Base-by-base conservation (phyloP, 495 filamentous ascomycete species). In the Aspergillus nanangensis region DNA sequence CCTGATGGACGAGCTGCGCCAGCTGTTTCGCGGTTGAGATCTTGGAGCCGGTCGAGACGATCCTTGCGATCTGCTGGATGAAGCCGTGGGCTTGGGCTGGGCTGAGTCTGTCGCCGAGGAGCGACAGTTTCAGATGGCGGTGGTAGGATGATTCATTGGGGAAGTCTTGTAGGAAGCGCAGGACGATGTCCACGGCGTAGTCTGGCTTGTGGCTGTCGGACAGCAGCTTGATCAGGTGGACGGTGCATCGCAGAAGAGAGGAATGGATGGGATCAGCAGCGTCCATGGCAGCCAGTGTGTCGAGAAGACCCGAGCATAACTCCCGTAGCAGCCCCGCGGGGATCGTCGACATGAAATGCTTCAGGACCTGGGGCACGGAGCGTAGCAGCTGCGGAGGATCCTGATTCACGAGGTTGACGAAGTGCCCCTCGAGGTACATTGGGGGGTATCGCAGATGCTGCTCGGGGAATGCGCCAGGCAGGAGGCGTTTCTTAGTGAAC, bases 131-230 rank as follows among this genome's bases (percentile, higher is more conserved):
- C 25, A 32, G 8, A 3, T 8, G 13, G 8, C 41, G 24, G 20
- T 32, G 25, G 24, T 43, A 43, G n/a, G 41, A 31, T 4, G 41
- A 43, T 18, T 31, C 24, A 9, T 32, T 20, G 15, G 41, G 41
- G 23, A 43, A 32, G 3, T 17, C 9, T 15, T 3, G 3, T 5
- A 43, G 10, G 4, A 43, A 4, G 4, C 41, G 7, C 24, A 15
- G 18, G 9, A 33, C 41, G 14, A 33, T 14, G 9, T 21, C 41
- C 3, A 43, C 27, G n/a, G 41, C 41, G 15, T 19, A 8, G 11
- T 18, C 41, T 15, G 41, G 41, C 13, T 25, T 3, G 25, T 43
- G 15, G 0, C 13, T 4, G 18, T 7, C 8, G 2, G 38, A 41
- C 13, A 41, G 9, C 3, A 41, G 3, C 38, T 29, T 29, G 25